phyloP scores from a whole-genome alignment of 805 yeast genomes.

The Debaryomyces tyrocola region DNA sequence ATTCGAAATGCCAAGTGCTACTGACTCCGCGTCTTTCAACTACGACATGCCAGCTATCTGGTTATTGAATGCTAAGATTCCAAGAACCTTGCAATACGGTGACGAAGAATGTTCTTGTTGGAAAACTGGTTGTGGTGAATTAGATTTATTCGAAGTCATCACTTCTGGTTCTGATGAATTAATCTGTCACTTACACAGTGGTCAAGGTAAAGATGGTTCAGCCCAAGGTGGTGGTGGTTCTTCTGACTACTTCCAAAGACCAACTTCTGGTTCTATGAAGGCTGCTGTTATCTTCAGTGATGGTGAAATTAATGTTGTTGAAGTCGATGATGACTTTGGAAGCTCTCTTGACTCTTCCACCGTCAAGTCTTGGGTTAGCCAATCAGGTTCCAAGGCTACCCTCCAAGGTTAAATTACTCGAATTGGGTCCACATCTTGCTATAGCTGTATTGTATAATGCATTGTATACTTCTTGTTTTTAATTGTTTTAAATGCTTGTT shows the following conservation, averaged over 20 bases:
- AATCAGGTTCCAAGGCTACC: constrained; percentile 49
- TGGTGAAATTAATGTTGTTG: constrained; percentile 56
- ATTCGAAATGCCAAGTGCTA: constrained; percentile 85
- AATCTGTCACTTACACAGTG: constrained; percentile 80
- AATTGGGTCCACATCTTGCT: background rate
- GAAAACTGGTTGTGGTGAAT: constrained; percentile 96
- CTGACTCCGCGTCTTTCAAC: constrained; percentile 51
- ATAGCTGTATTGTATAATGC: background rate
- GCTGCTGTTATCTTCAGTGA: constrained; percentile 83
- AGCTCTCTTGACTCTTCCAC: constrained; percentile 50
- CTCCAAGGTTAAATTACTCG: background rate
- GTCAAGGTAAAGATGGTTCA: constrained; percentile 64
- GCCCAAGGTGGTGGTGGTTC: constrained; percentile 73
- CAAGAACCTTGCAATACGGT: constrained; percentile 96
- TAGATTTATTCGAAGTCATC: constrained; percentile 90
- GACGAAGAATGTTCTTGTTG: constrained; percentile 87
- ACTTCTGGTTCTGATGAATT: constrained; percentile 72
- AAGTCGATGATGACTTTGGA: constrained; percentile 50
- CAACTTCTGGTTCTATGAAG: constrained; percentile 71
- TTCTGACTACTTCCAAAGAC: constrained; percentile 85
- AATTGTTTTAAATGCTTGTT: background rate
- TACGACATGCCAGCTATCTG: constrained; percentile 98
- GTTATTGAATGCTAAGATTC: constrained; percentile 92
- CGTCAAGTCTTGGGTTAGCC: constrained; percentile 58
- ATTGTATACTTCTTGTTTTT: background rate